Conservation (phyloP, 2,329 filamentous ascomycete genomes). For the Huntiella moniliformis region DNA sequence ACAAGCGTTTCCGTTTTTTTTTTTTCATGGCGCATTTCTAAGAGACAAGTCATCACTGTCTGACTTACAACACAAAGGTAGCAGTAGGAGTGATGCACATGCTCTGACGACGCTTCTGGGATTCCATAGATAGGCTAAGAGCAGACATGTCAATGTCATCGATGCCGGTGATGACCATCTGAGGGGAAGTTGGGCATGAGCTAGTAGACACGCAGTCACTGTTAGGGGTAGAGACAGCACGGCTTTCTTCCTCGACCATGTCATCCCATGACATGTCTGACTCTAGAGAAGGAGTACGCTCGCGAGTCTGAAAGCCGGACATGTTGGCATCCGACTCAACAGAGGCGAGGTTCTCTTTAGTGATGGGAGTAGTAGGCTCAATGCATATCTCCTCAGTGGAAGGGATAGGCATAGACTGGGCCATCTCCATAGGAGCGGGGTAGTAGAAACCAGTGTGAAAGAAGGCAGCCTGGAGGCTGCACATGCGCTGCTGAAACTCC, state of each 20-base stretch:
- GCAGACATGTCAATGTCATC: background rate
- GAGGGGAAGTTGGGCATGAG: conserved; percentile 10
- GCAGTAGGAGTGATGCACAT: conserved; percentile 4
- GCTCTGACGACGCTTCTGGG: conserved; percentile 10
- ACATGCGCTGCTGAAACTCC: conserved; percentile 9
- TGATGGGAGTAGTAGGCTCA: background rate
- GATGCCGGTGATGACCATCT: background rate
- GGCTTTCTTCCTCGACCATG: conserved; percentile 1
- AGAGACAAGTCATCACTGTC: background rate
- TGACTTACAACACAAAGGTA: background rate
- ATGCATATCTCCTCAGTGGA: background rate
- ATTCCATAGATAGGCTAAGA: background rate
- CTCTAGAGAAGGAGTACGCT: conserved; percentile 7
- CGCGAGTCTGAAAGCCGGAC: background rate
- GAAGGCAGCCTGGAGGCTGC: background rate
- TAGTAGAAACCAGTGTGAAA: background rate
- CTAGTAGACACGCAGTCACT: conserved; percentile 1
- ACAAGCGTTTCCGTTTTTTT: background rate
- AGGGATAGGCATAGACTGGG: background rate
- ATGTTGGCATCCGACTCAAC: background rate
- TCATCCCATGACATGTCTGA: conserved; percentile 7
- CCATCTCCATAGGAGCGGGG: background rate
- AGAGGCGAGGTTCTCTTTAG: background rate
- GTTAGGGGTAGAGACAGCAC: background rate
- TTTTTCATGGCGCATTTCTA: background rate